Percentiles rank a stretch among this genome's conserved stretches.
phyloP scores from a whole-genome alignment of 805 yeast genomes.

The Saccharomycopsis schoenii region DNA sequence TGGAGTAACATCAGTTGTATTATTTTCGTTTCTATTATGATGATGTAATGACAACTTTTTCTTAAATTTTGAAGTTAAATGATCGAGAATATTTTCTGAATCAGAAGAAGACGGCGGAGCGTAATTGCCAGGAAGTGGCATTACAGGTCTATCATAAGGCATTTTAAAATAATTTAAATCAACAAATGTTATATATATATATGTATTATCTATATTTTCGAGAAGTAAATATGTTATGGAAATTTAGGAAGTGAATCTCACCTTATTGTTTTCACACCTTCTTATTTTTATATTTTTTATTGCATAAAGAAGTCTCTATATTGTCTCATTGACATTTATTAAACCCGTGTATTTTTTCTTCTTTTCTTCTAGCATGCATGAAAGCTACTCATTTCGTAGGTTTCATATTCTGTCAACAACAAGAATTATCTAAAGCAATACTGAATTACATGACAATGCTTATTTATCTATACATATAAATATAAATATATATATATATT shows the following conservation, averaged over 20 bases:
- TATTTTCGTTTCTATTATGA: not conserved
- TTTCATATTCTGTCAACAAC: not conserved
- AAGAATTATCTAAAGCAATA: not conserved
- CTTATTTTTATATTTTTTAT: too few relatives aligned
- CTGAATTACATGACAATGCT: not conserved
- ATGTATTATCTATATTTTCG: not conserved
- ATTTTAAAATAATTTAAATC: not conserved
- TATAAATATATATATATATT: not conserved
- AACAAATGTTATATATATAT: not conserved
- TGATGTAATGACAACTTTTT: not conserved
- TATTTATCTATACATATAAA: too few relatives aligned
- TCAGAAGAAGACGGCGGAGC: not conserved
- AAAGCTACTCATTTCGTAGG: too few relatives aligned
- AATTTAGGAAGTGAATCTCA: not conserved
- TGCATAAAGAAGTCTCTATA: too few relatives aligned
- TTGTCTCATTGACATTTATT: not conserved
- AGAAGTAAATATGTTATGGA: not conserved
- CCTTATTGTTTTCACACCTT: too few relatives aligned
- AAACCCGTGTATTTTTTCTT: not conserved
- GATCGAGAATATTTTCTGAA: slow-evolving; percentile 1
- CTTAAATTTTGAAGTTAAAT: slow-evolving; percentile 10
- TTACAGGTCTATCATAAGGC: slow-evolving; percentile 17
- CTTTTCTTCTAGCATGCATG: not conserved
- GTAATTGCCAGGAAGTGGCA: slow-evolving; percentile 12
- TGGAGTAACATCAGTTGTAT: not conserved